Percentiles rank a stretch among this genome's conserved stretches.
These are phyloP conservation scores for Carpinus fangiana DNA, from an alignment of 306 rosid species.

Conservation along the genomic window DNA sequence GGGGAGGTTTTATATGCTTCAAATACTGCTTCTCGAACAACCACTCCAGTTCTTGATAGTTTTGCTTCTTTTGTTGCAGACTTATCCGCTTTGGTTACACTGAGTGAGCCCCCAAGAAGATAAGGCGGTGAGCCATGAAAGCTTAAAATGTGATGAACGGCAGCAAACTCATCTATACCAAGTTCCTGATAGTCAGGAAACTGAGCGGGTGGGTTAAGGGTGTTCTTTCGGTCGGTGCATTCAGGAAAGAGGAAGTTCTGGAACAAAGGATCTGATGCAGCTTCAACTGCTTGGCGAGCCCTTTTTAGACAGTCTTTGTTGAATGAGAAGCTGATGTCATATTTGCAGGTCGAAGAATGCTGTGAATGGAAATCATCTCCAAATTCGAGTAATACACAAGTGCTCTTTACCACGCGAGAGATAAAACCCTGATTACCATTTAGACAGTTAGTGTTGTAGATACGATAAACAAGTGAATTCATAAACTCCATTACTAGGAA, in stretches of 20 bases:
- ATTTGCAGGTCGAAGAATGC: neutral
- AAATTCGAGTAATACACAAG: neutral
- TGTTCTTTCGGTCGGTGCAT: neutral
- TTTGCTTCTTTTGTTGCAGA: too few relatives aligned
- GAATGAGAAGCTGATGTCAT: neutral
- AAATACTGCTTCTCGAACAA: neutral
- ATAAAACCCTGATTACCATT: neutral
- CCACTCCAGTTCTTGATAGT: neutral
- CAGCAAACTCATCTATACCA: neutral
- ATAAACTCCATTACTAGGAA: too few relatives aligned
- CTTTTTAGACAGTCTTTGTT: neutral
- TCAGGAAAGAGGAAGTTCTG: conserved; percentile 2
- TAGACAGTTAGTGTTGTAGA: neutral
- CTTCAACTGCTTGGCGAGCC: neutral
- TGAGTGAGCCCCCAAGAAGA: neutral
- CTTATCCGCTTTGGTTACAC: neutral
- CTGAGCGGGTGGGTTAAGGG: neutral
- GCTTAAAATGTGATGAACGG: neutral
- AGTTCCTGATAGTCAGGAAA: neutral
- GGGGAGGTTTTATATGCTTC: neutral
- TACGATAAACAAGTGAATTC: neutral
- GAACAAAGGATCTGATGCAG: neutral
- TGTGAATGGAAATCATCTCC: neutral
- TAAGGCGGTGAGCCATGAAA: neutral
- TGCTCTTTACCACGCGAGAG: neutral